Evolutionary conservation across 129 eudicot genomes (phyloP).

Genomic region (Mikania micrantha): DNA sequence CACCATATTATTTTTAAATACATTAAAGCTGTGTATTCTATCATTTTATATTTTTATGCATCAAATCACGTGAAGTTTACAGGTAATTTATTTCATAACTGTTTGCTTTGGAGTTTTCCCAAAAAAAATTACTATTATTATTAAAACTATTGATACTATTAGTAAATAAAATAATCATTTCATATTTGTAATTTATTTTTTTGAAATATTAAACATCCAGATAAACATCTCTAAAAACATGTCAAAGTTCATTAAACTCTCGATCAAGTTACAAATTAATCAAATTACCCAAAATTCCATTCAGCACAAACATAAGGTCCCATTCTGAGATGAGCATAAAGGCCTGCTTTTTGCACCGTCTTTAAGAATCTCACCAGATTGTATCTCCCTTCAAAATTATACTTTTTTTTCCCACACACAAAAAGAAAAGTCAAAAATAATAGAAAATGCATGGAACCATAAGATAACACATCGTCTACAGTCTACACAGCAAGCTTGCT

Average conservation of each 20-base stretch:
- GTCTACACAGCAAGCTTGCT: background rate
- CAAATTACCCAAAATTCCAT: slow-evolving; percentile 88
- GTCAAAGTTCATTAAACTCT: no score
- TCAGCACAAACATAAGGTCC: slow-evolving; percentile 97
- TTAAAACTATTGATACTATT: no score
- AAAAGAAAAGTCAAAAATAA: background rate
- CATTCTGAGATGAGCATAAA: slow-evolving; percentile 77
- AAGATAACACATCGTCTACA: background rate
- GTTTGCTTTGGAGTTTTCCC: no score
- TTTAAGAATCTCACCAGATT: slow-evolving; percentile 77
- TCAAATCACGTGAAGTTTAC: no score
- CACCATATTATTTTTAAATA: background rate
- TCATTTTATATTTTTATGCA: no score
- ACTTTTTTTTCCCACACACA: slow-evolving; percentile 34
- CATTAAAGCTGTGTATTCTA: background rate
- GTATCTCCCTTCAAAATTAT: slow-evolving; percentile 78
- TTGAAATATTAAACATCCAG: background rate
- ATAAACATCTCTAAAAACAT: no score
- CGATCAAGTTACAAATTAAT: no score
- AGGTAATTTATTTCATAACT: background rate
- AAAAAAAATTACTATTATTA: no score
- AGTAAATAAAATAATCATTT: no score
- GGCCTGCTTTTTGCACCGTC: slow-evolving; percentile 79
- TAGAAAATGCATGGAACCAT: background rate
- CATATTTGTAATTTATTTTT: background rate